Evolutionary conservation across 106 monocot species (phyloP).

Genomic region (Xerophyta viscosa): DNA sequence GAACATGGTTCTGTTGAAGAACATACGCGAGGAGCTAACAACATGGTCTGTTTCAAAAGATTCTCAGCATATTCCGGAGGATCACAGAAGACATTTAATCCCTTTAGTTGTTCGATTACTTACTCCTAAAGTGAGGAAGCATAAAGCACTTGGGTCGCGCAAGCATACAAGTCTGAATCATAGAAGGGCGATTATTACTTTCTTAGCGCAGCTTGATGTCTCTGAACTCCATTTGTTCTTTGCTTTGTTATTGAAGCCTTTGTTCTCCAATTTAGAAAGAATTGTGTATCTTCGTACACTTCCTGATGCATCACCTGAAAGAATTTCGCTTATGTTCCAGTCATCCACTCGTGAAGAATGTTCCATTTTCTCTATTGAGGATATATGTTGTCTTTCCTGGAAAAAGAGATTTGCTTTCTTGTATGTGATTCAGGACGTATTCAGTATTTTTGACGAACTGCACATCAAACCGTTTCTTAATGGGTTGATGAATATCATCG

Average conservation of each 20-base stretch:
- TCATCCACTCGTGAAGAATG: slow-evolving; percentile 21
- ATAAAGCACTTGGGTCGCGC: slow-evolving; percentile 55
- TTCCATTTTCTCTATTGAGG: slow-evolving; percentile 21
- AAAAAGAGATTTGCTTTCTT: slow-evolving; percentile 77
- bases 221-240: slow-evolving; percentile 77
- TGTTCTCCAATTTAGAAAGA: slow-evolving; percentile 21
- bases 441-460: slow-evolving; percentile 69
- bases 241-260: slow-evolving; percentile 55
- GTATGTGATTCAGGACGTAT: slow-evolving; percentile 65
- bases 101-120: slow-evolving; percentile 70
- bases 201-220: slow-evolving; percentile 69
- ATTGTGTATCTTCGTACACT: slow-evolving; percentile 3
- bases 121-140: slow-evolving; percentile 76
- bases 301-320: slow-evolving; percentile 5
- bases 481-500: slow-evolving; percentile 54
- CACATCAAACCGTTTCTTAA: slow-evolving; percentile 68
- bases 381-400: slow-evolving; percentile 27
- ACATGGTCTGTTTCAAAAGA: slow-evolving; percentile 78
- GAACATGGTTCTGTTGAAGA: slow-evolving; percentile 50
- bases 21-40: slow-evolving; percentile 73
- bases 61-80: slow-evolving; percentile 43
- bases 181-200: slow-evolving; percentile 72
- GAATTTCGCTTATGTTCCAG: slow-evolving; percentile 6
- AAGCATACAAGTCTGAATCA: slow-evolving; percentile 79
- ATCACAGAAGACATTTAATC: slow-evolving; percentile 55